Evolutionary conservation across 2,329 filamentous ascomycete species (phyloP).

Genomic region (Phaeomoniella chlamydospora): DNA sequence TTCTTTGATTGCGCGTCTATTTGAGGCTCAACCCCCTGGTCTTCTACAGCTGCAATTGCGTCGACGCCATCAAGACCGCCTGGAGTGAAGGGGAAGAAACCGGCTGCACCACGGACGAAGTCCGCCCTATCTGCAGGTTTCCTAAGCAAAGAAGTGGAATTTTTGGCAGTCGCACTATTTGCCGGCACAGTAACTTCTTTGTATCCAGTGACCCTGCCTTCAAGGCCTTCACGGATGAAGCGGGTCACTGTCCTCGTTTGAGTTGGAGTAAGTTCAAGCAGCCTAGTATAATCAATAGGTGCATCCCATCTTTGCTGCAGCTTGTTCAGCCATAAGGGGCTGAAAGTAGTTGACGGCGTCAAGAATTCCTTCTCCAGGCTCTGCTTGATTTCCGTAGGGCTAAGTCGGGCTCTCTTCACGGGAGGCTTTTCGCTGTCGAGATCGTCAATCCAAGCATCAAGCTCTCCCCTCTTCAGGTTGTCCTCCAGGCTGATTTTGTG

Average conservation of each 20-base stretch:
- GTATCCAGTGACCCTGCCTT: slow-evolving; percentile 86
- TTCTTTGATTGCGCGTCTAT: slow-evolving; percentile 18
- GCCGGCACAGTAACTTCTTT: slow-evolving; percentile 86
- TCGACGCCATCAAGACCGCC: slow-evolving; percentile 80
- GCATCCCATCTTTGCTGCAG: slow-evolving; percentile 83
- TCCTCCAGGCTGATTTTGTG: background rate
- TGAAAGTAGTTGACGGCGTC: slow-evolving; percentile 65
- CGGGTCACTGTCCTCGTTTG: slow-evolving; percentile 91
- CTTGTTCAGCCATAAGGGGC: slow-evolving; percentile 70
- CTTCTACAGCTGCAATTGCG: slow-evolving; percentile 70
- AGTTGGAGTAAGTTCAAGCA: slow-evolving; percentile 77
- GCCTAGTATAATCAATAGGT: slow-evolving; percentile 62
- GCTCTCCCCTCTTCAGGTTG: background rate
- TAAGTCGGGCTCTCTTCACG: slow-evolving; percentile 32
- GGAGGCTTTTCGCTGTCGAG: slow-evolving; percentile 18
- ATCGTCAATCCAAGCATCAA: slow-evolving; percentile 1
- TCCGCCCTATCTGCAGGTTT: slow-evolving; percentile 79
- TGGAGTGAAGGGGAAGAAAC: slow-evolving; percentile 87
- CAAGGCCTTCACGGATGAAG: slow-evolving; percentile 79
- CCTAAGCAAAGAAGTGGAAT: slow-evolving; percentile 75
- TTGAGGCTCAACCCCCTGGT: slow-evolving; percentile 48
- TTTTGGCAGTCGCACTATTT: slow-evolving; percentile 81
- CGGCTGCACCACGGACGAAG: slow-evolving; percentile 82
- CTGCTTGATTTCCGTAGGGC: slow-evolving; percentile 48
- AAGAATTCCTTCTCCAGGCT: slow-evolving; percentile 66